Evolutionary conservation across 306 rosid species (phyloP).

Genomic region (Dryas drummondii): DNA sequence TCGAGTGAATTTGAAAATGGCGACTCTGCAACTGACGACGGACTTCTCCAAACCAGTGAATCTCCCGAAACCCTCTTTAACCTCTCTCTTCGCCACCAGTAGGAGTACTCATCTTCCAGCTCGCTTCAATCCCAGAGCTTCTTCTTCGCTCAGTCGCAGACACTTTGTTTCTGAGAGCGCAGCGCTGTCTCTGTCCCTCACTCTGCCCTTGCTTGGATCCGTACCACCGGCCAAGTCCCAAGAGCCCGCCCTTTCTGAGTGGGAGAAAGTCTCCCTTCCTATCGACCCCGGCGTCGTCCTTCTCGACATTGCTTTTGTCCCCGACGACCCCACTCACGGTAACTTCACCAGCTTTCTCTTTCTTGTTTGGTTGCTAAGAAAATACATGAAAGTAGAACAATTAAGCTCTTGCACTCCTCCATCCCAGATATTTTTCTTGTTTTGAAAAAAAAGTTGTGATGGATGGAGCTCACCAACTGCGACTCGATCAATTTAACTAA

Average conservation of each 20-base stretch:
- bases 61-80: slow-evolving; percentile 42
- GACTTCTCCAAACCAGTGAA: slow-evolving; percentile 37
- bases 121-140: slow-evolving; percentile 48
- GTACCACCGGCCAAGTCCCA: slow-evolving; percentile 52
- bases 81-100: slow-evolving; percentile 30
- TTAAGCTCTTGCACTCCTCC: too few species aligned
- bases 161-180: slow-evolving; percentile 62
- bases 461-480: too few species aligned
- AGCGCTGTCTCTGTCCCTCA: slow-evolving; percentile 51
- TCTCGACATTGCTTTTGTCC: slow-evolving; percentile 92
- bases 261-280: slow-evolving; percentile 88
- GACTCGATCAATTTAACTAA: too few species aligned
- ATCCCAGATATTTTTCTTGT: too few species aligned
- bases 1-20: slow-evolving; percentile 37
- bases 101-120: slow-evolving; percentile 13
- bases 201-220: slow-evolving; percentile 32
- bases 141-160: slow-evolving; percentile 47
- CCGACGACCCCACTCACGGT: slow-evolving; percentile 78
- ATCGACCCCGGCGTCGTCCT: slow-evolving; percentile 97
- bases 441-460: too few species aligned
- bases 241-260: slow-evolving; percentile 64
- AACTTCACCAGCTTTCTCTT: not conserved
- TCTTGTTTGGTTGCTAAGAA: slow-evolving; percentile 14
- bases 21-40: slow-evolving; percentile 56
- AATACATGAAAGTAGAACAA: not conserved